Conservation (phyloP, 2,329 filamentous ascomycete species). For the Aureobasidium sp. region DNA sequence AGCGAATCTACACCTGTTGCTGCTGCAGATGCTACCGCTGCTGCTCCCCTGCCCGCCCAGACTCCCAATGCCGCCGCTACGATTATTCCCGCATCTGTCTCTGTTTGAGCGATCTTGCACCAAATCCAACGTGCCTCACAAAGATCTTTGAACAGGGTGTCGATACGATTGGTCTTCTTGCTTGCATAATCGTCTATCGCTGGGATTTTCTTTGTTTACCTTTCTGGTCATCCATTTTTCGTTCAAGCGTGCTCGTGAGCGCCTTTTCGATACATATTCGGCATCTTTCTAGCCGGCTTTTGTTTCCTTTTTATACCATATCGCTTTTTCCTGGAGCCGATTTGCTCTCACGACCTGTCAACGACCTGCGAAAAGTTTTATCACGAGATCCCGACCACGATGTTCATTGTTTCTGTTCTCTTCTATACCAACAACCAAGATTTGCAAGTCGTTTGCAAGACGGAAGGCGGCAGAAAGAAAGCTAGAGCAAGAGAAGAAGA, state of each 20-base stretch:
- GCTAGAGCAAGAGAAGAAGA: background rate
- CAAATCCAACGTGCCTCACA: background rate
- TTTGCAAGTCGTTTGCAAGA: background rate
- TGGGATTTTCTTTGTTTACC: background rate
- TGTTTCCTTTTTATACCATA: background rate
- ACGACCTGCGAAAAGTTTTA: constrained; percentile 13
- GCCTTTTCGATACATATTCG: background rate
- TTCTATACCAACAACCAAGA: background rate
- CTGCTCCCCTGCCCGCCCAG: constrained; percentile 41
- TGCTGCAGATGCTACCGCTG: constrained; percentile 32
- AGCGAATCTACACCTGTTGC: constrained; percentile 30
- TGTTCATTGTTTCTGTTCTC: background rate
- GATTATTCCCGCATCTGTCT: constrained; percentile 38
- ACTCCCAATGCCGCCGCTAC: constrained; percentile 29
- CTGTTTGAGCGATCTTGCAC: constrained; percentile 31
- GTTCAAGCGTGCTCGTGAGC: constrained; percentile 8
- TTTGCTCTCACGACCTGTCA: constrained; percentile 11
- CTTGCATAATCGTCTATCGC: background rate
- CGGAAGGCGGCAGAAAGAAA: background rate
- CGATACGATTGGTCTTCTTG: constrained; percentile 4
- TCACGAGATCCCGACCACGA: constrained; percentile 15
- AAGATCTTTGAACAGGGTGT: constrained; percentile 9
- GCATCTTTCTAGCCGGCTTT: background rate
- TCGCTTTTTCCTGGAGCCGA: background rate
- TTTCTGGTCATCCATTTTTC: background rate